Base-by-base conservation (phyloP, 192 early-diverging fungal genomes). In the Umbelopsis sp. region DNA sequence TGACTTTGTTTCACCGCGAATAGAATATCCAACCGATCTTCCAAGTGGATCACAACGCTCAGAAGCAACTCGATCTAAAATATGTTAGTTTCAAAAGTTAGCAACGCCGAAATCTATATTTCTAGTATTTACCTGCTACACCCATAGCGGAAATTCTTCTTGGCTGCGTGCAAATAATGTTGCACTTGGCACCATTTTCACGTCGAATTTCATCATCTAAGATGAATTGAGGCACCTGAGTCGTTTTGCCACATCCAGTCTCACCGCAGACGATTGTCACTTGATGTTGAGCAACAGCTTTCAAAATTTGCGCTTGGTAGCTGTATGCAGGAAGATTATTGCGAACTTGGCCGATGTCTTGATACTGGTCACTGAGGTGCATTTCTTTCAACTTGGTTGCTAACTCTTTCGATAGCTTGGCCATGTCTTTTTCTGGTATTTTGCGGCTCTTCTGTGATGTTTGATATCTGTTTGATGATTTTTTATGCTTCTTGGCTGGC, bases 191-290 rank as follows among this genome's bases (percentile, higher is more conserved):
- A 1, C 78, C 91, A 15, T 76, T 65, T 0, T 76, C 74, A 22
- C 53, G 33, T 20, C 68, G 73, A 12, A 94, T 82, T 49, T 82
- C 80, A n/a, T 80, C 49, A 70, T 94, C 92, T 0, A 91, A 67
- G n/a, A 94, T 70, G 70, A 91, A 94, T 66, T 94, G 92, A 16
- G 93, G 93, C 41, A 93, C 86, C 71, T 94, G 93, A 1, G 93
- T 94, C 44, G 84, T 89, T 78, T 90, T 92, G 71, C 88, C 86
- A 70, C 85, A 74, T 74, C 92, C 92, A 8, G 92, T 94, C 75
- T 92, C 92, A 46, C 92, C 92, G 49, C 85, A 91, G 7, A 94
- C 82, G 69, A 94, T 87, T 16, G 92, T 71, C 7, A 94, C 89
- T 61, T 87, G 89, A 68, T 90, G 46, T 16, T 61, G 30, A 4